phyloP scores from a whole-genome alignment of 495 filamentous ascomycete genomes.

The Aspergillus ellipticus region DNA sequence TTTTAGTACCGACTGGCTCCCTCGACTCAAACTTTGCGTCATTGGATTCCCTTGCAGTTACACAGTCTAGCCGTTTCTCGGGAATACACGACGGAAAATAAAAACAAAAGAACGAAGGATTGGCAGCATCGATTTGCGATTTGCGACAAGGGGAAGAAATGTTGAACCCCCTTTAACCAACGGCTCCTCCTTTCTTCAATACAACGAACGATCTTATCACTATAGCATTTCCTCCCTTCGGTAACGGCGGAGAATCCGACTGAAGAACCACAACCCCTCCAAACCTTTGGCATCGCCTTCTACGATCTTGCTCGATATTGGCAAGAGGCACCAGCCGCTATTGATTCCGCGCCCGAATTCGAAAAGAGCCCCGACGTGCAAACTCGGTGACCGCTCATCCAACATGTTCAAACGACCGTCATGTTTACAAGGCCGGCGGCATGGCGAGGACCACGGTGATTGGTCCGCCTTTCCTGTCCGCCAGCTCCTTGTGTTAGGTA shows the following conservation, averaged over 20 bases:
- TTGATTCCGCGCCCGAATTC: neutral
- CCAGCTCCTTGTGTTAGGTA: constrained; percentile 73
- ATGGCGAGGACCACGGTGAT: constrained; percentile 30
- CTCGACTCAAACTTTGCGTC: constrained; percentile 10
- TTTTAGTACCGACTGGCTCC: constrained; percentile 1
- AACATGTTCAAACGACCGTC: constrained; percentile 39
- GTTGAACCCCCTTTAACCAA: constrained; percentile 20
- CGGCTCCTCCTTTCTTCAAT: constrained; percentile 9
- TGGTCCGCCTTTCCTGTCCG: constrained; percentile 48
- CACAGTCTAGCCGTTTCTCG: constrained; percentile 12
- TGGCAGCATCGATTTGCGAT: constrained; percentile 1
- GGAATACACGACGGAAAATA: constrained; percentile 3
- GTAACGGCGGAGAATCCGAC: constrained; percentile 16
- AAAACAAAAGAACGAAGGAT: constrained; percentile 8
- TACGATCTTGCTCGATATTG: constrained; percentile 5
- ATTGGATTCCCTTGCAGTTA: constrained; percentile 19
- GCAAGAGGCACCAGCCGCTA: neutral
- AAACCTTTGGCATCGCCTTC: neutral
- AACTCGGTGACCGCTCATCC: neutral
- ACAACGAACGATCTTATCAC: constrained; percentile 22
- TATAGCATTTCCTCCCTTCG: constrained; percentile 23
- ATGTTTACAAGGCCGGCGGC: constrained; percentile 35
- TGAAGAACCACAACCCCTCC: constrained; percentile 18
- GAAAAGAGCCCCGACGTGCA: neutral
- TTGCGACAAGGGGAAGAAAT: constrained; percentile 20